These are phyloP conservation scores for Peterozyma toletana DNA, from an alignment of 805 yeast genomes.

Conservation along the genomic window DNA sequence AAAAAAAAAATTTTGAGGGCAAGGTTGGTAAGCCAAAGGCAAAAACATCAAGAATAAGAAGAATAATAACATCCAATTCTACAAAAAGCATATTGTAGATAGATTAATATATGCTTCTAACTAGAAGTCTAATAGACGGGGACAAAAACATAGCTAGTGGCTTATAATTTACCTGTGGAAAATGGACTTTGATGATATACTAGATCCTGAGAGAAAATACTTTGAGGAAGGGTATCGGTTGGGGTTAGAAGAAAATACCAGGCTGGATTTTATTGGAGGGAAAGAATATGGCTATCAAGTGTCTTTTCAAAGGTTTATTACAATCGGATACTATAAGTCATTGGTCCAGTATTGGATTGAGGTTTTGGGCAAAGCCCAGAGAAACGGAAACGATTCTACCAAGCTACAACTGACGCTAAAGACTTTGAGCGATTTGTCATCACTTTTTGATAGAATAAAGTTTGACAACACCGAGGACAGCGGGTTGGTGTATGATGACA, in stretches of 20 bases:
- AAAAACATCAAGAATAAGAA: too few species aligned
- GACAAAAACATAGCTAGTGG: too few species aligned
- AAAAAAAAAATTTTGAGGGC: too few species aligned
- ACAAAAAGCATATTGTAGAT: too few species aligned
- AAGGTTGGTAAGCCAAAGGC: too few species aligned
- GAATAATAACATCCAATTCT: too few species aligned
- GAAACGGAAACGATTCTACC: constrained; percentile 6
- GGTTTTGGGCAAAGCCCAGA: constrained; percentile 8
- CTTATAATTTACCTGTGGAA: too few species aligned
- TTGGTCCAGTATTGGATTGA: constrained; percentile 33
- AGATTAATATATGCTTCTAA: too few species aligned
- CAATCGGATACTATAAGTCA: constrained; percentile 63
- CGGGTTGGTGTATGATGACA: constrained; percentile 19
- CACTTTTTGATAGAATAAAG: constrained; percentile 8
- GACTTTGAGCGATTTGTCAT: constrained; percentile 2
- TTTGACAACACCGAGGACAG: constrained; percentile 19
- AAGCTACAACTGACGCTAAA: constrained; percentile 3
- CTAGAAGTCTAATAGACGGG: too few species aligned
- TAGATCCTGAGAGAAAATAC: constrained; percentile 54
- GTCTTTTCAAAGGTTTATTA: constrained; percentile 61
- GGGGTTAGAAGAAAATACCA: constrained; percentile 57
- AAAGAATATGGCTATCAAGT: constrained; percentile 79
- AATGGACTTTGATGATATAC: constrained; percentile 40
- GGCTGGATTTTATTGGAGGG: constrained; percentile 65
- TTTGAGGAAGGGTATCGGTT: constrained; percentile 67